Base-by-base conservation (phyloP, 2,329 filamentous ascomycete genomes). In the Paecilomyces dactylethromorphus region DNA sequence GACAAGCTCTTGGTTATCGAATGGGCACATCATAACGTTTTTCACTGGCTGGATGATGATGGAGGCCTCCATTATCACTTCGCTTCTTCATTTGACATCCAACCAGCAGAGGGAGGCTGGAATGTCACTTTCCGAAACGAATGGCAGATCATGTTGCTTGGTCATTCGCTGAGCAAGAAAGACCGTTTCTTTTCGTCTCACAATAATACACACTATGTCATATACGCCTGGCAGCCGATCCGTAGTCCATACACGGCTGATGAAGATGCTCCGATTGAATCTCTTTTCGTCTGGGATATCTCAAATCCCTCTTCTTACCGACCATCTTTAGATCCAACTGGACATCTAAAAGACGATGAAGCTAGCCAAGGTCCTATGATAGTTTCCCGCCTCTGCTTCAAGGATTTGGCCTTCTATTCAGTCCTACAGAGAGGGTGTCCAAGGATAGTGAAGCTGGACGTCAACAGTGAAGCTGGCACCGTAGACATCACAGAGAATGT, bases 101-200 rank as follows among this genome's bases (percentile, higher is more conserved):
- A 56, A 12, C 58, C 56, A 22, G 60, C 39, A 2, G 53, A 58
- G 1, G 61, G 61, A 50, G 68, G 69, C 3, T 83, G 80, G 79
- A 66, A 64, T 2, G 72, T 84, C 56, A 70, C 69, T 1, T 82
- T 82, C 57, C 81, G 83, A 55, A 82, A 78, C 52, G 83, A 87
- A 67, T 87, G 82, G 82, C 83, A 83, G 65, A 81, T 86, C 39
- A 81, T 85, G 70, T 81, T 81, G 64, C 71, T 83, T 1, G 84
- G 83, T 10, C 74, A 86, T 54, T 79, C 83, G 1, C 66, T 85
- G 6, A 82, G 80, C 64, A 73, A 77, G n/a, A 73, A 77, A 45
- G 83, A 86, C 66, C 81, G 84, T n/a, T 86, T 87, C 76, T 85
- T 84, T 70, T 87, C 84, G 10, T 73, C 81, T 1, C 85, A 88